A percentile compares a stretch with the other conserved stretches of the same genome.
Conservation (phyloP, 2,329 filamentous ascomycete species). For the Ophiostoma australiae region DNA sequence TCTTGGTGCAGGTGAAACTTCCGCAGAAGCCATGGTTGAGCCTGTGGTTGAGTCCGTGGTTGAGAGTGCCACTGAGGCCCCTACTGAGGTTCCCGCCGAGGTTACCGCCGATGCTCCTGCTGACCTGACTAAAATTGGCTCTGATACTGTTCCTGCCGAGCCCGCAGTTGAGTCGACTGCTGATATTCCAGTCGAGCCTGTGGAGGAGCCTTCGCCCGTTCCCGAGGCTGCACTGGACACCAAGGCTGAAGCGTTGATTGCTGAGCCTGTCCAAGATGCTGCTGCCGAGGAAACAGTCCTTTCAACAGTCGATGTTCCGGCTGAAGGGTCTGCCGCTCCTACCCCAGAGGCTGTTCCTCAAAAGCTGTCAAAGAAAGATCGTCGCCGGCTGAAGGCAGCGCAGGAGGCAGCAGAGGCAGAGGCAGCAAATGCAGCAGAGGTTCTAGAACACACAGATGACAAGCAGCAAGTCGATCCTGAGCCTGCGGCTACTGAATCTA, state of each 20-base stretch:
- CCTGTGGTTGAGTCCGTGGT: not conserved
- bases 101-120: not conserved
- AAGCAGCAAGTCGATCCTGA: not conserved
- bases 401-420: not conserved
- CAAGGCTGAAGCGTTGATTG: not conserved
- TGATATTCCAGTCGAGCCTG: not conserved
- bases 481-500: not conserved
- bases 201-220: not conserved
- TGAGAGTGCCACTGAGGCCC: not conserved
- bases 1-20: not conserved
- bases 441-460: not conserved
- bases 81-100: not conserved
- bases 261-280: not conserved
- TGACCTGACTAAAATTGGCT: not conserved
- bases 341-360: not conserved
- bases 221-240: not conserved
- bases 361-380: not conserved
- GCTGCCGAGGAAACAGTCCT: not conserved
- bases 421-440: not conserved
- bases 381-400: not conserved
- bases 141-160: not conserved
- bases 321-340: not conserved
- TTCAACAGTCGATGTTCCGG: not conserved
- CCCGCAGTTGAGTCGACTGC: not conserved
- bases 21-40: not conserved